These are phyloP conservation scores for Lactifluus rugatus DNA, from an alignment of 768 basidiomycete species.

Conservation along the genomic window DNA sequence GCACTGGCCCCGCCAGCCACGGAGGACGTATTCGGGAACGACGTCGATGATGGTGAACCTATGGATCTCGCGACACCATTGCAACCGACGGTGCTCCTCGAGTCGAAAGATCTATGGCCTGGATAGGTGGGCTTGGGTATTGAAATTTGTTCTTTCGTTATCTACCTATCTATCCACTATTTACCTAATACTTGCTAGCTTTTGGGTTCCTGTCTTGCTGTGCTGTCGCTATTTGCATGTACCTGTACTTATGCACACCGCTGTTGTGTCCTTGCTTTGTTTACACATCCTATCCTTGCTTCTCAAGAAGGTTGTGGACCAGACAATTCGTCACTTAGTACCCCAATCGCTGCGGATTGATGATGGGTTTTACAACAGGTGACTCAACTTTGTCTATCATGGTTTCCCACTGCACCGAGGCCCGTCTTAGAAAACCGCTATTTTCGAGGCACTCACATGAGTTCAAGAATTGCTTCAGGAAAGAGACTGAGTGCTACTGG, in stretches of 20 bases:
- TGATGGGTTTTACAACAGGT: too few species aligned
- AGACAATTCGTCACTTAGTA: background rate
- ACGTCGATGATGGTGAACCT: constrained; percentile 8
- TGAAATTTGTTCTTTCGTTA: background rate
- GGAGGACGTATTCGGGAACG: constrained; percentile 3
- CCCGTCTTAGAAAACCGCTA: too few species aligned
- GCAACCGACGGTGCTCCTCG: constrained; percentile 13
- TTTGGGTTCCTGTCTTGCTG: background rate
- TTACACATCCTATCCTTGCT: background rate
- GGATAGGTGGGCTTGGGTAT: background rate
- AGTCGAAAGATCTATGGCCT: constrained; percentile 3
- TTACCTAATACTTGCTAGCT: background rate
- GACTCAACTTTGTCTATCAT: too few species aligned
- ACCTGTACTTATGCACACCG: background rate
- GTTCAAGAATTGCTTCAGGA: too few species aligned
- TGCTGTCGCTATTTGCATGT: constrained; percentile 6
- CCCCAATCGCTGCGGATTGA: too few species aligned
- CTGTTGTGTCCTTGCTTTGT: background rate
- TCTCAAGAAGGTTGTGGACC: background rate
- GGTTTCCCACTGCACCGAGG: too few species aligned
- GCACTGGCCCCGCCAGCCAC: background rate
- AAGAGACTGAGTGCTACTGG: too few species aligned
- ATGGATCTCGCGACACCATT: constrained; percentile 21
- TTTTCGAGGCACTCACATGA: too few species aligned
- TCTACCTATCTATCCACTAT: background rate